These are phyloP conservation scores for Aegilops sharonensis DNA, from an alignment of 176 grass and related monocot genomes.

Conservation along the genomic window DNA sequence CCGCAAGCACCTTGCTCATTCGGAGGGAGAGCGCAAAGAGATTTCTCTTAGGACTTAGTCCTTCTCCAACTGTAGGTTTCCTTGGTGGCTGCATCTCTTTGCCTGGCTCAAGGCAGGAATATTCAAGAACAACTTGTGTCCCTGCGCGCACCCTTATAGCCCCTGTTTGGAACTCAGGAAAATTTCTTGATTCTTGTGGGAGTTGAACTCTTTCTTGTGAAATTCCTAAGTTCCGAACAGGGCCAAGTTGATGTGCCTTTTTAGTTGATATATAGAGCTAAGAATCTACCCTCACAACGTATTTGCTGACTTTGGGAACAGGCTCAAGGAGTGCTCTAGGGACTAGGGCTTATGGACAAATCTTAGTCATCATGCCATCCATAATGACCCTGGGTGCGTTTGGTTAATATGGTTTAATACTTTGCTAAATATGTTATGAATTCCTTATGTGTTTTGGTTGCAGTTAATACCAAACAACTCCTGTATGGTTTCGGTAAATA, in stretches of 20 bases:
- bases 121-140: background rate
- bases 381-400: background rate
- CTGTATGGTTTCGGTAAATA: no score
- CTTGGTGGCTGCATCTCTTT: background rate
- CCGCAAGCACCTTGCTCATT: background rate
- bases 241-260: background rate
- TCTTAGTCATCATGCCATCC: background rate
- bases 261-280: no score
- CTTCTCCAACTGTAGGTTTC: background rate
- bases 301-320: background rate
- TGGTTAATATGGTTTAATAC: no score
- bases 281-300: background rate
- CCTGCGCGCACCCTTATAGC: background rate
- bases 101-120: background rate
- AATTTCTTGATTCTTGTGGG: background rate
- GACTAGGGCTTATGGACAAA: background rate
- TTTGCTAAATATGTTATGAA: no score
- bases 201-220: background rate
- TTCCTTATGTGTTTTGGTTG: no score
- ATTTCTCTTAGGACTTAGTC: background rate
- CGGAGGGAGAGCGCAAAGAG: background rate
- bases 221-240: background rate
- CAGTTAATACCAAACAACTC: no score
- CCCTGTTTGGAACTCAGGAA: background rate
- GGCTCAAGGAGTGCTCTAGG: background rate